phyloP scores from a whole-genome alignment of 306 rosid genomes.

The Echinosophora koreensis region DNA sequence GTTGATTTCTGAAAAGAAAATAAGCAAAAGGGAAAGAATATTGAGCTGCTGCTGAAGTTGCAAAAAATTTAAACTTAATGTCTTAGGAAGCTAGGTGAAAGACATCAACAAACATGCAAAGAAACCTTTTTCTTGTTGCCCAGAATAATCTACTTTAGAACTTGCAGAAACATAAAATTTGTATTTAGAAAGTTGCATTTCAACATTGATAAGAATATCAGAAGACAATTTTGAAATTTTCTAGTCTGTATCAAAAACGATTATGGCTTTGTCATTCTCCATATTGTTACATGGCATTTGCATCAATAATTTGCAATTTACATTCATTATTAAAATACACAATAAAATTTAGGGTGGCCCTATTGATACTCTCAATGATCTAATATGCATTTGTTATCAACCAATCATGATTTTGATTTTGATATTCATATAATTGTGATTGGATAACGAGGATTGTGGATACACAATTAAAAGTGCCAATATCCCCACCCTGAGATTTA shows the following conservation, averaged over 20 bases:
- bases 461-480: too few relatives aligned
- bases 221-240: slow-evolving; percentile 14
- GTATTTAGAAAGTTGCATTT: slow-evolving; percentile 16
- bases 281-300: not conserved
- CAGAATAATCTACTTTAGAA: slow-evolving; percentile 29
- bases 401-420: too few relatives aligned
- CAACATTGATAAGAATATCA: slow-evolving; percentile 25
- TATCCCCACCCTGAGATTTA: too few relatives aligned
- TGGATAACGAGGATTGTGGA: too few relatives aligned
- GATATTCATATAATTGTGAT: too few relatives aligned
- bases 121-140: not conserved
- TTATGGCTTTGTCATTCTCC: not conserved
- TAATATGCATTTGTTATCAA: too few relatives aligned
- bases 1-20: slow-evolving; percentile 62
- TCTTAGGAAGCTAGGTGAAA: not conserved
- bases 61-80: not conserved
- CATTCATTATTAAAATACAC: not conserved
- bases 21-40: slow-evolving; percentile 32
- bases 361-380: too few relatives aligned
- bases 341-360: not conserved
- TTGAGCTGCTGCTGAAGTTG: slow-evolving; percentile 17
- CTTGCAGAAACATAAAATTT: slow-evolving; percentile 34
- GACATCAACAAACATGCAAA: slow-evolving; percentile 12
- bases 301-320: not conserved
- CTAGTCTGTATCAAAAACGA: slow-evolving; percentile 27